Percentiles rank a stretch among this genome's conserved stretches.
Evolutionary conservation across 192 early-diverging fungal genomes (phyloP).

Genomic region (Rhizophagus prolifer): DNA sequence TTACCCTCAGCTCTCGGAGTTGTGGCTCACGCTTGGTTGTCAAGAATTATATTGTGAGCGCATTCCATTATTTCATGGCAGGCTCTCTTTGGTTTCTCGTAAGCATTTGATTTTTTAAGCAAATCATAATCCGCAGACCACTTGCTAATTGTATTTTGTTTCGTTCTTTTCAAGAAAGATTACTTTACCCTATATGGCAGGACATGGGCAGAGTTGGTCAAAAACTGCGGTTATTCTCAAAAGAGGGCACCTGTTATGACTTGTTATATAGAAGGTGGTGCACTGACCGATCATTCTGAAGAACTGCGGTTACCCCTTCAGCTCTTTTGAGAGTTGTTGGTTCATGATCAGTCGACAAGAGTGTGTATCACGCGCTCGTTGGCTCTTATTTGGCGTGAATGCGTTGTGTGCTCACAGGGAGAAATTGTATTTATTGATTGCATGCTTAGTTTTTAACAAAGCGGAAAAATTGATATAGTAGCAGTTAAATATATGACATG

Average conservation of each 20-base stretch:
- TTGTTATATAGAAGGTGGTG: slow-evolving; percentile 18
- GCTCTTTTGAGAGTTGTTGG: slow-evolving; percentile 26
- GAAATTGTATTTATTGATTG: neutral
- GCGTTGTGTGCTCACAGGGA: neutral
- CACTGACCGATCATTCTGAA: slow-evolving; percentile 29
- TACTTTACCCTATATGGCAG: slow-evolving; percentile 3
- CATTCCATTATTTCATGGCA: neutral
- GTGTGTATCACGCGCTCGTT: slow-evolving; percentile 27
- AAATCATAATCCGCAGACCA: neutral
- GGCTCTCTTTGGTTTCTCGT: slow-evolving; percentile 12
- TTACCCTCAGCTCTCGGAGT: slow-evolving; percentile 12
- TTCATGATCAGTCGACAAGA: slow-evolving; percentile 34
- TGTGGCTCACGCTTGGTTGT: slow-evolving; percentile 29
- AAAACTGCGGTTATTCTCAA: slow-evolving; percentile 29
- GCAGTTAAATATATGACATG: too few species aligned
- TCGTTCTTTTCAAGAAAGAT: slow-evolving; percentile 7
- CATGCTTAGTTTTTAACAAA: neutral
- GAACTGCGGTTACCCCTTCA: slow-evolving; percentile 27
- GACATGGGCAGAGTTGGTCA: slow-evolving; percentile 1
- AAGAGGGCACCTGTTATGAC: slow-evolving; percentile 20
- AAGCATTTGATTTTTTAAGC: slow-evolving; percentile 18
- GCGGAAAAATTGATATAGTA: too few species aligned
- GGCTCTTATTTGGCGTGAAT: neutral
- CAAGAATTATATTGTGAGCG: slow-evolving; percentile 31
- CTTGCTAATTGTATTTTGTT: neutral